Evolutionary conservation across 1,284 basidiomycete genomes (phyloP).

Genomic region (Ustilago xerochloae): DNA sequence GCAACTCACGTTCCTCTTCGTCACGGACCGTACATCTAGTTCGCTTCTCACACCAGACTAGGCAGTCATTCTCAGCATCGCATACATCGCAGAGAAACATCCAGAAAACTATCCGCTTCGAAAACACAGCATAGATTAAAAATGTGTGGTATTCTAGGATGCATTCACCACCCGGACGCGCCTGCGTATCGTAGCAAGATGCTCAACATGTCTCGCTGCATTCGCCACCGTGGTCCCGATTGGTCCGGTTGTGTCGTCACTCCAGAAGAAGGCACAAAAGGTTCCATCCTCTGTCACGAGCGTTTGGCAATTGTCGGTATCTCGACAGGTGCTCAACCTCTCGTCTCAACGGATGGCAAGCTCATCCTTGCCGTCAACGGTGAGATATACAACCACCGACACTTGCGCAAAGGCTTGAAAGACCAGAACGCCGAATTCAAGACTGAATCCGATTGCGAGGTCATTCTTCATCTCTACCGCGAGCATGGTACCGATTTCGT

Average conservation of each 20-base stretch:
- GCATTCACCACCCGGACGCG: conserved; percentile 65
- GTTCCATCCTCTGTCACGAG: conserved; percentile 70
- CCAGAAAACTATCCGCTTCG: neutral
- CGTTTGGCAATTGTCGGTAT: conserved; percentile 94
- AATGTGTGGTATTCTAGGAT: conserved; percentile 67
- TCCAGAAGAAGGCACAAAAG: conserved; percentile 53
- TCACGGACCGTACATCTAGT: neutral
- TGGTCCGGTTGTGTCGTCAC: conserved; percentile 67
- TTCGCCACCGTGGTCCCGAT: conserved; percentile 68
- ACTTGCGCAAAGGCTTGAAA: conserved; percentile 78
- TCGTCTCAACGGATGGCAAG: conserved; percentile 87
- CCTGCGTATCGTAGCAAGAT: conserved; percentile 64
- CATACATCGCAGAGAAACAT: neutral
- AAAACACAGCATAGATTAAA: conserved; percentile 7
- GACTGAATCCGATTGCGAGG: conserved; percentile 98
- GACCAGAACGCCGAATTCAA: conserved; percentile 81
- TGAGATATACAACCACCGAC: conserved; percentile 98
- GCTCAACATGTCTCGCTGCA: conserved; percentile 66
- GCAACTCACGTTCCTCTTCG: too few relatives aligned
- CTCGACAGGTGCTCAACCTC: conserved; percentile 95
- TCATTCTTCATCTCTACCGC: conserved; percentile 77
- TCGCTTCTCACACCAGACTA: neutral
- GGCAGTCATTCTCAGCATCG: neutral
- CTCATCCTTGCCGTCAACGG: conserved; percentile 93
- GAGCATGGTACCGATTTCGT: conserved; percentile 69